A percentile compares a stretch with the other conserved stretches of the same genome.
Conservation (phyloP, 306 rosid genomes). For the Trifolium repens region DNA sequence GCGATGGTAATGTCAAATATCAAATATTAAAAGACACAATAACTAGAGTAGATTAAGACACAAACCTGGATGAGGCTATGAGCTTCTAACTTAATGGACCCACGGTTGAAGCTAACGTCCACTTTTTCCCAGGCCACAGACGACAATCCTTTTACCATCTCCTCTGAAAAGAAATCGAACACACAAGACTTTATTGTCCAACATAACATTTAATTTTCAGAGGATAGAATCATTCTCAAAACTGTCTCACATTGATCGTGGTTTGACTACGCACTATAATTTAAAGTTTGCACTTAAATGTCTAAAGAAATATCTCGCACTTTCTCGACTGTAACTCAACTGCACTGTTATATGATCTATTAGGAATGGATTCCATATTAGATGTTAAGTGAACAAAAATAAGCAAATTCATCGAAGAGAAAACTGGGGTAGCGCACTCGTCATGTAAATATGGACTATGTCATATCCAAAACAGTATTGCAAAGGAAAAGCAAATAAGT, state of each 20-base stretch:
- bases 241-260: neutral
- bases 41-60: neutral
- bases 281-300: neutral
- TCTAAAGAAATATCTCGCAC: too few species aligned
- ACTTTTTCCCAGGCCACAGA: conserved; percentile 86
- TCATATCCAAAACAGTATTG: neutral
- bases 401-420: neutral
- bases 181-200: neutral
- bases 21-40: neutral
- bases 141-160: conserved; percentile 80
- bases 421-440: neutral
- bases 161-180: conserved; percentile 57
- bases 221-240: neutral
- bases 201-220: conserved; percentile 4
- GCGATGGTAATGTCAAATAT: neutral
- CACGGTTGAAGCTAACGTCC: conserved; percentile 69
- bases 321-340: too few species aligned
- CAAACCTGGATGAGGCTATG: neutral
- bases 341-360: neutral
- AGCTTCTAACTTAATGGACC: too few species aligned
- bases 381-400: neutral
- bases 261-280: neutral
- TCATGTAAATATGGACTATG: neutral
- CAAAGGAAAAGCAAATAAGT: neutral
- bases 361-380: neutral